phyloP scores from a whole-genome alignment of 352 stramenopile species.

The Aphanomyces cochlioides region DNA sequence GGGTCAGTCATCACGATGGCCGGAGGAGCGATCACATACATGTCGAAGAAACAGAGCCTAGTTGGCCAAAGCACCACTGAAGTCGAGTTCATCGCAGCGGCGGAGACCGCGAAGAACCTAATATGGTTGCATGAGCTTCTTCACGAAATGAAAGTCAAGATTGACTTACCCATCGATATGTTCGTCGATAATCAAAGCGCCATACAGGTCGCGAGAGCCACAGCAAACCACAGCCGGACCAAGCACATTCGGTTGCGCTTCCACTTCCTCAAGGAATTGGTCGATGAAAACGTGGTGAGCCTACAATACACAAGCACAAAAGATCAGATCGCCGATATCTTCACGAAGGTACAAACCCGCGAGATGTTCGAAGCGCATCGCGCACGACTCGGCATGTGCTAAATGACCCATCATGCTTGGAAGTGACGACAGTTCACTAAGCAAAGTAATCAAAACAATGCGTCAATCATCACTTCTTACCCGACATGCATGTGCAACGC shows the following conservation, averaged over 20 bases:
- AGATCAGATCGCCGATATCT: not conserved
- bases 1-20: too few species aligned
- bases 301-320: not conserved
- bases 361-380: too few species aligned
- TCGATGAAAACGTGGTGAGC: not conserved
- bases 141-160: not conserved
- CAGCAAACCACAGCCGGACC: not conserved
- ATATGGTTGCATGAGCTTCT: not conserved
- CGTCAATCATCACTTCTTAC: too few species aligned
- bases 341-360: not conserved
- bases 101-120: not conserved
- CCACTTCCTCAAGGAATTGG: not conserved
- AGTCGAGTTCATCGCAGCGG: not conserved
- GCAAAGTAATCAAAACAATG: too few species aligned
- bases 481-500: too few species aligned
- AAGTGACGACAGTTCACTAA: too few species aligned
- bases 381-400: too few species aligned
- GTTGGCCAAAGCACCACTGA: too few species aligned
- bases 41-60: too few species aligned
- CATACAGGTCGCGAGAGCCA: not conserved
- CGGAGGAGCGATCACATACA: too few species aligned
- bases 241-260: not conserved
- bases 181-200: slow-evolving; percentile 1
- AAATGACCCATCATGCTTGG: too few species aligned
- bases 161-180: not conserved